Evolutionary conservation across 2,329 filamentous ascomycete genomes (phyloP).

Genomic region (Aotearoamyces nothofagi): DNA sequence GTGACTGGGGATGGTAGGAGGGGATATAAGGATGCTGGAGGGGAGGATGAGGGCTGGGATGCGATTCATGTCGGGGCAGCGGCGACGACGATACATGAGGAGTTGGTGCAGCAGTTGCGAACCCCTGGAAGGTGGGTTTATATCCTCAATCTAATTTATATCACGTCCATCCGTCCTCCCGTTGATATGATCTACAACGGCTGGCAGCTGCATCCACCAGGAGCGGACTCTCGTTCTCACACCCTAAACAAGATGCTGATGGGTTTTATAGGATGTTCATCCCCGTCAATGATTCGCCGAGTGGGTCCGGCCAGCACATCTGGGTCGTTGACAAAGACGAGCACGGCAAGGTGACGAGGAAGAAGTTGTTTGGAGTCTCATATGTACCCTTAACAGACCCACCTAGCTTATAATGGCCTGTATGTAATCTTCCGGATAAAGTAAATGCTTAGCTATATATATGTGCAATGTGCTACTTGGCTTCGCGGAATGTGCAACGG

Average conservation of each 20-base stretch:
- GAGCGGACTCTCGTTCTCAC: too few species aligned
- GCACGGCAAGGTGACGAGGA: conserved; percentile 42
- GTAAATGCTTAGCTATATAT: too few species aligned
- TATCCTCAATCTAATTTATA: too few species aligned
- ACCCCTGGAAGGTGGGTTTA: conserved; percentile 47
- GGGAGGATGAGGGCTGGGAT: conserved; percentile 54
- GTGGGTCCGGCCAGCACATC: conserved; percentile 42
- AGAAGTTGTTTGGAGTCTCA: conserved; percentile 52
- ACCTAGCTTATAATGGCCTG: too few species aligned
- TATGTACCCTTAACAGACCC: conserved; percentile 69
- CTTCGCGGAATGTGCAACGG: too few species aligned
- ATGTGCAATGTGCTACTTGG: too few species aligned
- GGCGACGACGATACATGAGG: conserved; percentile 55
- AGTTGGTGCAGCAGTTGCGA: conserved; percentile 62
- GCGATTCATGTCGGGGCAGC: conserved; percentile 92
- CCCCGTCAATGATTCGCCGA: conserved; percentile 45
- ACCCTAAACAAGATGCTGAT: too few species aligned
- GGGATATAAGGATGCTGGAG: conserved; percentile 35
- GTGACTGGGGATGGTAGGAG: conserved; percentile 60
- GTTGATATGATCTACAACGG: not conserved
- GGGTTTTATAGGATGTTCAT: conserved; percentile 51
- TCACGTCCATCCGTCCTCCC: not conserved
- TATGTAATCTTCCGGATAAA: too few species aligned
- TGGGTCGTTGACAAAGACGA: conserved; percentile 61
- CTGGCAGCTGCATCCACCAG: not conserved